Percentiles rank a stretch among this genome's conserved stretches.
phyloP scores from a whole-genome alignment of 1,284 basidiomycete genomes.

The Taiwanofungus camphoratus region DNA sequence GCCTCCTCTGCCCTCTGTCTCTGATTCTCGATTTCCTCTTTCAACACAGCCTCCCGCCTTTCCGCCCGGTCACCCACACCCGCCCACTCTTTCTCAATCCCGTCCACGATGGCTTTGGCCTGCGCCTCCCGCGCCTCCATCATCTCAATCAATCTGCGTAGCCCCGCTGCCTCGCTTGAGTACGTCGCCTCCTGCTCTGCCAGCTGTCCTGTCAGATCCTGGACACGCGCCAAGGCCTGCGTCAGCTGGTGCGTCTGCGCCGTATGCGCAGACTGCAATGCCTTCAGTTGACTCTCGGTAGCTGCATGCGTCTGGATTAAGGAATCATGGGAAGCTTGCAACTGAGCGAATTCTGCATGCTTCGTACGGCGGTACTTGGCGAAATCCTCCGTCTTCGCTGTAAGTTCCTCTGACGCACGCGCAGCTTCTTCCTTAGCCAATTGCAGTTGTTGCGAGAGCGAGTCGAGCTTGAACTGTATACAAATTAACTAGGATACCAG shows the following conservation, averaged over 20 bases:
- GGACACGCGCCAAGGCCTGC: conserved; percentile 64
- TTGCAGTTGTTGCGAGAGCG: conserved; percentile 71
- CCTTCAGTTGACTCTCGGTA: conserved; percentile 57
- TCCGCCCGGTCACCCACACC: conserved; percentile 65
- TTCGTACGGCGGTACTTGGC: conserved; percentile 66
- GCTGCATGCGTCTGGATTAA: conserved; percentile 59
- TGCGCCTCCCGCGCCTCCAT: conserved; percentile 82
- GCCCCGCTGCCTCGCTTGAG: conserved; percentile 63
- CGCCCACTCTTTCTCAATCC: conserved; percentile 76
- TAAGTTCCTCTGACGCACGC: conserved; percentile 57
- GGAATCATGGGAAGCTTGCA: conserved; percentile 70
- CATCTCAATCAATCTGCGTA: conserved; percentile 68
- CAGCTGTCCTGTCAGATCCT: conserved; percentile 65
- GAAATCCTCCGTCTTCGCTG: conserved; percentile 65
- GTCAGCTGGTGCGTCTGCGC: conserved; percentile 63
- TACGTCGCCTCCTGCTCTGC: conserved; percentile 79
- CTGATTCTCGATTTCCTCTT: conserved; percentile 64
- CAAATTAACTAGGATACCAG: conserved; percentile 1
- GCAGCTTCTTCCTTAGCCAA: conserved; percentile 69
- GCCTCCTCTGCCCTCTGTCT: conserved; percentile 51
- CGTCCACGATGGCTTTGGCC: conserved; percentile 70
- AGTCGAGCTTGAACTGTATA: conserved; percentile 71
- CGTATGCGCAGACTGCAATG: conserved; percentile 64
- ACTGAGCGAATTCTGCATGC: conserved; percentile 65
- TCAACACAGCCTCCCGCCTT: conserved; percentile 55